These are phyloP conservation scores for Knufia petricola DNA, from an alignment of 2,329 filamentous ascomycete genomes.

Conservation along the genomic window DNA sequence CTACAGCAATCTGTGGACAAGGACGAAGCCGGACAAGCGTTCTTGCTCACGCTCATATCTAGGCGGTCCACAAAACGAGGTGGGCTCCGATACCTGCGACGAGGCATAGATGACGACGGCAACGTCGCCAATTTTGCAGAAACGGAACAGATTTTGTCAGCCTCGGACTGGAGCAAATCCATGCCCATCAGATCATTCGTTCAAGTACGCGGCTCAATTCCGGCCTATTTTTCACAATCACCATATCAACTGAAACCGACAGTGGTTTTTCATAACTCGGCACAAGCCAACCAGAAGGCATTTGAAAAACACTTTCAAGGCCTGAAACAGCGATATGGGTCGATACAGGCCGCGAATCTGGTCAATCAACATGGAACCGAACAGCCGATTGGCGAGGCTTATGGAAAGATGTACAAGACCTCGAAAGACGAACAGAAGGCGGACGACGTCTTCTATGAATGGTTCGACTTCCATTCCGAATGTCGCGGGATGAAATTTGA, in stretches of 20 bases:
- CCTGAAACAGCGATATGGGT: slow-evolving; percentile 60
- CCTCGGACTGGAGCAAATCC: slow-evolving; percentile 52
- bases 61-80: slow-evolving; percentile 76
- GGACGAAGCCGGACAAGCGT: slow-evolving; percentile 36
- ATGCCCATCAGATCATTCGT: slow-evolving; percentile 69
- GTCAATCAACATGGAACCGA: slow-evolving; percentile 85
- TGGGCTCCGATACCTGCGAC: slow-evolving; percentile 78
- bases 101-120: slow-evolving; percentile 83
- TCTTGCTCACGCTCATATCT: slow-evolving; percentile 84
- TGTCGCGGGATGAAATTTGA: slow-evolving; percentile 98
- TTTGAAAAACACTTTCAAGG: slow-evolving; percentile 70
- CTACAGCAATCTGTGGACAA: neutral
- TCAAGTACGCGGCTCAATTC: slow-evolving; percentile 83
- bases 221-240: slow-evolving; percentile 88
- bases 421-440: slow-evolving; percentile 55
- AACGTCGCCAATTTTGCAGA: slow-evolving; percentile 85
- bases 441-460: slow-evolving; percentile 64
- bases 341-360: slow-evolving; percentile 68
- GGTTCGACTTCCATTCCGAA: slow-evolving; percentile 93
- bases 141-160: slow-evolving; percentile 85
- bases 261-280: slow-evolving; percentile 71
- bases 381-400: slow-evolving; percentile 66
- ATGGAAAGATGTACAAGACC: slow-evolving; percentile 55
- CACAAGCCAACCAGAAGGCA: slow-evolving; percentile 66
- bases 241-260: slow-evolving; percentile 88